These are phyloP conservation scores for Psidium friedrichsthalianum DNA, from an alignment of 345 rosid species.

Conservation along the genomic window DNA sequence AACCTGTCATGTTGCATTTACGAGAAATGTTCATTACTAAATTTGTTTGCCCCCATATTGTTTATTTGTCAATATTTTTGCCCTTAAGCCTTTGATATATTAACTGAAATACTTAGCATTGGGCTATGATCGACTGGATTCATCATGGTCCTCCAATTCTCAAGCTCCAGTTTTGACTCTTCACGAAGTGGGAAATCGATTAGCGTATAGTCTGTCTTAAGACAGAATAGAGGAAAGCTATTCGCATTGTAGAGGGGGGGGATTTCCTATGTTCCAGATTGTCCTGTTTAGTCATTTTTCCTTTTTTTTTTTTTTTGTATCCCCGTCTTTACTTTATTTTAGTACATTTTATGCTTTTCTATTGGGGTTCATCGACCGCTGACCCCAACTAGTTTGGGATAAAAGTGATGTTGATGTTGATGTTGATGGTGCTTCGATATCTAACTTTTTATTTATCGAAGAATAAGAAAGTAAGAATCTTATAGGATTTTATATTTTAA, in stretches of 20 bases:
- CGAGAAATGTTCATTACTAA: background rate
- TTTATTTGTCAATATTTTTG: background rate
- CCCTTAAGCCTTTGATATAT: background rate
- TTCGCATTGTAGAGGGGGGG: too few relatives aligned
- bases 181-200: background rate
- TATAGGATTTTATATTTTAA: background rate
- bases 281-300: too few relatives aligned
- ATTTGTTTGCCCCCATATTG: background rate
- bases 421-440: background rate
- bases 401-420: too few relatives aligned
- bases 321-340: too few relatives aligned
- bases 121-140: background rate
- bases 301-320: too few relatives aligned
- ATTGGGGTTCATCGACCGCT: too few relatives aligned
- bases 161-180: background rate
- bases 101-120: background rate
- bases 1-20: background rate
- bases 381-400: too few relatives aligned
- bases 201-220: too few relatives aligned
- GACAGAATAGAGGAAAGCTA: too few relatives aligned
- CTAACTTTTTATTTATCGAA: background rate
- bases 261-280: too few relatives aligned
- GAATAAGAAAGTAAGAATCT: background rate
- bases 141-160: background rate
- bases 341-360: too few relatives aligned